Evolutionary conservation across 805 yeast species (phyloP).

Genomic region (Nakazawaea ambrosiae): DNA sequence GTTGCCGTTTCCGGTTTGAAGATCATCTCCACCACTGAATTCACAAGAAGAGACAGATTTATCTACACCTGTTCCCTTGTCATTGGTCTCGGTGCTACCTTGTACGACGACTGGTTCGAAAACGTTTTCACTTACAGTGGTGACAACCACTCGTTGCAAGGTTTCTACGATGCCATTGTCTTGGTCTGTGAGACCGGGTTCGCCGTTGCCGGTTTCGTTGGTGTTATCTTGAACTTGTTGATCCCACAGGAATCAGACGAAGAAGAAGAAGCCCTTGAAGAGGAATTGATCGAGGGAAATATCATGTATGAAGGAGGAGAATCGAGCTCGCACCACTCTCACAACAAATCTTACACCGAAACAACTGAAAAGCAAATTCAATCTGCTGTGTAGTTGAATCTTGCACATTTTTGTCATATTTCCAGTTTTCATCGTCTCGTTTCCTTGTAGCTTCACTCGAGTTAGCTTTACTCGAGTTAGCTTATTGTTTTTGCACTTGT

Average conservation of each 20-base stretch:
- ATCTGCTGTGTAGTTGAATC: no score
- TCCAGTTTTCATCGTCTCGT: no score
- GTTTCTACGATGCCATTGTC: slow-evolving; percentile 45
- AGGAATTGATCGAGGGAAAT: slow-evolving; percentile 12
- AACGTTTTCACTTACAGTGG: slow-evolving; percentile 45
- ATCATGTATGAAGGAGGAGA: slow-evolving; percentile 7
- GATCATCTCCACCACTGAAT: slow-evolving; percentile 46
- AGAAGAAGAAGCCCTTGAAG: slow-evolving; percentile 38
- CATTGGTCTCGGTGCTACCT: slow-evolving; percentile 45
- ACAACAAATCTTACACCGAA: slow-evolving; percentile 4
- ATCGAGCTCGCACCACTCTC: slow-evolving; percentile 1
- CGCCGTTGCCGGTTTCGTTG: slow-evolving; percentile 48
- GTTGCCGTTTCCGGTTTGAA: slow-evolving; percentile 55
- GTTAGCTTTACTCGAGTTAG: no score
- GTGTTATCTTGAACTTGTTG: slow-evolving; percentile 40
- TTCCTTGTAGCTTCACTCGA: no score
- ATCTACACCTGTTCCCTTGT: slow-evolving; percentile 43
- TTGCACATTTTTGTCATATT: no score
- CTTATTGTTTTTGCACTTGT: no score
- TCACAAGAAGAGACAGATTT: slow-evolving; percentile 52
- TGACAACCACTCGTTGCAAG: slow-evolving; percentile 32
- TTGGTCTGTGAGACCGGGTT: slow-evolving; percentile 54
- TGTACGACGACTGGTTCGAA: slow-evolving; percentile 40
- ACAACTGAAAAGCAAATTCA: no score
- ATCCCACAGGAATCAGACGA: slow-evolving; percentile 45